Evolutionary conservation across 192 early-diverging fungal species (phyloP), one percentile per base, ranked within the genome.

Genomic region (Entrophospora sp.): DNA sequence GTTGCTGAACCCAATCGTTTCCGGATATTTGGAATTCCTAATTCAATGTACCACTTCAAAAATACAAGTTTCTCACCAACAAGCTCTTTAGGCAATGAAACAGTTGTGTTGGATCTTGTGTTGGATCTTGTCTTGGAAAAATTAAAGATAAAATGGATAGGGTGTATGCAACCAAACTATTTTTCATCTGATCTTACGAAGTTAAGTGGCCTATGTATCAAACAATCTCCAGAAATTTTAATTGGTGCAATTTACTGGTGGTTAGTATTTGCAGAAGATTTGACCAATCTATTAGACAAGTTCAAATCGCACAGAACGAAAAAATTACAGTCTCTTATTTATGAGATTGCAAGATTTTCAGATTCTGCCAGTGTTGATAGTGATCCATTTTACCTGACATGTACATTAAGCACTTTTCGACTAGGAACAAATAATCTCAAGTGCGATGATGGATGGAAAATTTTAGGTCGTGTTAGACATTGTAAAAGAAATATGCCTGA

Each of bases 381-480:
- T 5, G 89, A 89, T 71, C 85, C 89, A 5, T 52, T 71, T 4
- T 91, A 90, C 64, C 63, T 92, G 51, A 82, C 85, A 0, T 59
- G 77, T 14, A 87, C 89, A 3, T 85, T 83, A 4, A 74, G 75
- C 24, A 72, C 89, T 14, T 80, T 89, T 65, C 55, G 84, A 37
- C 57, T 91, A 3, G 87, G 85, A 10, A 75, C 81, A 7, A 68
- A 78, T 28, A 76, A 79, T 56, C 80, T 84, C 64, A 81, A 89
- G 56, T 76, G 74, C 24, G 87, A 92, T 66, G 77, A 77, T 40
- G 86, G 86, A 22, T 92, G 90, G 90, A 92, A 89, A 61, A 59
- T 92, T 3, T 52, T 92, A 6, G 74, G 74, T 12, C 83, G 86
- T 57, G 73, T 90, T 53, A 66, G 88, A 25, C 81, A 86, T 63